Conservation (phyloP, 1,139 yeast species). For the Yamadazyma sp. region DNA sequence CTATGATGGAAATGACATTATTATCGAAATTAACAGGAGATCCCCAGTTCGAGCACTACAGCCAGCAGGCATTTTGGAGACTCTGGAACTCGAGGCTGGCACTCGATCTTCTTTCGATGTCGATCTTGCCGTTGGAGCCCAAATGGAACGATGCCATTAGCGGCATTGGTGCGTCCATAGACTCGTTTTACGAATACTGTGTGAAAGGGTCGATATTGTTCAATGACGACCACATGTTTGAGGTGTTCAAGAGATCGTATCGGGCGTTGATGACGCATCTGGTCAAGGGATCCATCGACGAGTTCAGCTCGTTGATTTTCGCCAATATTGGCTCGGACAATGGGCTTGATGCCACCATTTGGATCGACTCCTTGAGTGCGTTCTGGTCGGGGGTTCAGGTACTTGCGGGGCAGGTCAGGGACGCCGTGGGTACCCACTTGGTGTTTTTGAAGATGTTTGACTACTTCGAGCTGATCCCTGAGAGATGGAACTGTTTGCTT, state of each 20-base stretch:
- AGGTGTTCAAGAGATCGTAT: conserved; percentile 62
- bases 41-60: conserved; percentile 60
- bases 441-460: conserved; percentile 81
- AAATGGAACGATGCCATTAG: conserved; percentile 61
- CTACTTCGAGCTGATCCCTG: conserved; percentile 79
- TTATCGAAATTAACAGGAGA: conserved; percentile 75
- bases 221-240: conserved; percentile 58
- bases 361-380: conserved; percentile 88
- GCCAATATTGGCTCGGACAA: conserved; percentile 55
- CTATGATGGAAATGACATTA: conserved; percentile 75
- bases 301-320: conserved; percentile 56
- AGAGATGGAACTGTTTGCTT: conserved; percentile 65
- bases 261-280: conserved; percentile 53
- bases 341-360: conserved; percentile 54
- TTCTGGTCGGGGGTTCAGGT: conserved; percentile 88
- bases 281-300: conserved; percentile 35
- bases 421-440: conserved; percentile 63
- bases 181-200: conserved; percentile 89
- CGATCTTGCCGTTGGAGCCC: conserved; percentile 61
- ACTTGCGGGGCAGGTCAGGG: conserved; percentile 68
- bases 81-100: conserved; percentile 68
- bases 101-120: conserved; percentile 73
- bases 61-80: conserved; percentile 64
- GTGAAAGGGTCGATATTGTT: conserved; percentile 74
- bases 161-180: conserved; percentile 92